A percentile compares a stretch with the other conserved stretches of the same genome.
Evolutionary conservation across 2,329 filamentous ascomycete genomes (phyloP).

Genomic region (Penicillium rolfsii): DNA sequence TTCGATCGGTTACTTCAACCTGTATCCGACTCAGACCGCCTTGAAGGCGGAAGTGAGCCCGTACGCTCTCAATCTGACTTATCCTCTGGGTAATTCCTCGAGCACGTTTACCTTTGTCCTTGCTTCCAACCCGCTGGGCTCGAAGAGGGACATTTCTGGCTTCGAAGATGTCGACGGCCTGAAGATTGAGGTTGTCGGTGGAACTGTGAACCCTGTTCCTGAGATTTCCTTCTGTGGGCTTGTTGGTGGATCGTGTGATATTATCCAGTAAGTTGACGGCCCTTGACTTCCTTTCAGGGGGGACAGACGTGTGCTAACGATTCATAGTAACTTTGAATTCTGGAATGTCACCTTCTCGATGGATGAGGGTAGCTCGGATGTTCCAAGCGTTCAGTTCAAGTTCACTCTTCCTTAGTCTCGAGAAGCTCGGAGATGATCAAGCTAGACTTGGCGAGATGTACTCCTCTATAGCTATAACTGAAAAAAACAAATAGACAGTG

Average conservation of each 20-base stretch:
- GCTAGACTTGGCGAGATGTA: neutral
- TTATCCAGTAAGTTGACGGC: slow-evolving; percentile 5
- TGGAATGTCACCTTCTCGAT: slow-evolving; percentile 7
- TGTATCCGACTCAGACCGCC: slow-evolving; percentile 2
- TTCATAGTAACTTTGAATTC: slow-evolving; percentile 5
- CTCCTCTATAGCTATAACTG: neutral
- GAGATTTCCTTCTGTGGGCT: slow-evolving; percentile 6
- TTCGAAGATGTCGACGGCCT: slow-evolving; percentile 5
- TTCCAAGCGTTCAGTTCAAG: slow-evolving; percentile 4
- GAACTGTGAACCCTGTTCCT: slow-evolving; percentile 5
- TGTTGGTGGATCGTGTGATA: neutral
- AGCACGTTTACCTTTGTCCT: slow-evolving; percentile 5
- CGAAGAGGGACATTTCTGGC: neutral
- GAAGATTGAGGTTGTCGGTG: slow-evolving; percentile 6
- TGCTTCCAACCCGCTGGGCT: neutral
- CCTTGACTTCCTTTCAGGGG: neutral
- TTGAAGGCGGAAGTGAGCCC: slow-evolving; percentile 4
- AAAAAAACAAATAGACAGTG: neutral
- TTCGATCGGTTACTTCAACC: slow-evolving; percentile 1
- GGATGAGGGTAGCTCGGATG: neutral
- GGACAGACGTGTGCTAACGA: neutral
- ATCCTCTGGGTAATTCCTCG: neutral
- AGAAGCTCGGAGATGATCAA: neutral
- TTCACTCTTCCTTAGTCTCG: slow-evolving; percentile 3
- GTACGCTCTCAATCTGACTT: slow-evolving; percentile 5